Evolutionary conservation across 306 rosid species (phyloP).

Genomic region (Pterocarpus macrocarpus): DNA sequence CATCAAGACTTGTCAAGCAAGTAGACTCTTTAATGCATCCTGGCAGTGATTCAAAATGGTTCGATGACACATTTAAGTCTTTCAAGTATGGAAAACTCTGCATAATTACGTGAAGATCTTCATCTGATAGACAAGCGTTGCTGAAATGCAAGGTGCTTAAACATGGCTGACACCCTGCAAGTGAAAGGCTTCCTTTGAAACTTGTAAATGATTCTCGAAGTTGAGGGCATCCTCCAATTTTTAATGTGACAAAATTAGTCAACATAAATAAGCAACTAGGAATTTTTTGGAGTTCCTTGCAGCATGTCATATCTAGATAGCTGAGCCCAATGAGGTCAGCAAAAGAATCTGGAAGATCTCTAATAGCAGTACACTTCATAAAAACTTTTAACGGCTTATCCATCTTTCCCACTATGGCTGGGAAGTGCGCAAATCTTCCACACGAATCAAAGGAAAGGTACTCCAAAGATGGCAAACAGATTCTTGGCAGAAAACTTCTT

Average conservation of each 20-base stretch:
- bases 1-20: neutral
- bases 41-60: neutral
- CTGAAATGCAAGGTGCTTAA: neutral
- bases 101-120: neutral
- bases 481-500: neutral
- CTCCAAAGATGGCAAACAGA: neutral
- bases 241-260: neutral
- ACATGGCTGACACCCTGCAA: neutral
- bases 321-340: neutral
- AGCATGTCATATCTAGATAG: neutral
- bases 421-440: neutral
- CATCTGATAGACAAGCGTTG: neutral
- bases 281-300: neutral
- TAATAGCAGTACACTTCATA: neutral
- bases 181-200: neutral
- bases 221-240: conserved; percentile 25
- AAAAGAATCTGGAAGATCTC: conserved; percentile 9
- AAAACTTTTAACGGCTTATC: neutral
- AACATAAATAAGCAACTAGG: conserved; percentile 20
- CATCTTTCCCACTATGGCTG: conserved; percentile 6
- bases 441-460: neutral
- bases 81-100: neutral
- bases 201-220: neutral
- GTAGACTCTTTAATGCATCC: neutral
- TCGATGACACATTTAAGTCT: neutral